A percentile compares a stretch with the other conserved stretches of the same genome.
Conservation (phyloP, 352 stramenopile species). For the Phytophthora nicotianae region DNA sequence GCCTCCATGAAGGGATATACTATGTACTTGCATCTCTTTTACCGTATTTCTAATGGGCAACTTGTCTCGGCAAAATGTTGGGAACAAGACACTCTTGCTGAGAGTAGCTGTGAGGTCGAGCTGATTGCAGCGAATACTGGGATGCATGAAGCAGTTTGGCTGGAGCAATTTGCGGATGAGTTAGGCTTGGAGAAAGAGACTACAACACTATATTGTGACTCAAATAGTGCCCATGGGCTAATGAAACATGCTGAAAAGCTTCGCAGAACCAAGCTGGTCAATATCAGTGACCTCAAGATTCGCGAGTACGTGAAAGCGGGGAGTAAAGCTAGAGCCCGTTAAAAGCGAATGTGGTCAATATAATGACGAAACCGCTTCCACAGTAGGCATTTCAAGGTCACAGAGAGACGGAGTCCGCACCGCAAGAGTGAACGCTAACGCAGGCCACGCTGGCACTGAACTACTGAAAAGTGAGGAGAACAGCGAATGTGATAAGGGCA, state of each 20-base stretch:
- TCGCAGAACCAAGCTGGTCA: conserved; percentile 17
- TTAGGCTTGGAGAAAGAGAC: not conserved
- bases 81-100: conserved; percentile 19
- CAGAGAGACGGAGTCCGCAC: conserved; percentile 10
- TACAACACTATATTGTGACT: not conserved
- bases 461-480: not conserved
- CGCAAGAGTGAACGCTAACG: not conserved
- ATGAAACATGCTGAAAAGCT: conserved; percentile 26
- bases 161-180: conserved; percentile 1
- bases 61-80: conserved; percentile 19
- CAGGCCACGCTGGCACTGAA: not conserved
- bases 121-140: conserved; percentile 1
- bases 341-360: conserved; percentile 12
- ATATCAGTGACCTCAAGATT: conserved; percentile 21
- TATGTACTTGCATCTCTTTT: conserved; percentile 23
- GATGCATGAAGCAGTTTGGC: not conserved
- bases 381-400: conserved; percentile 13
- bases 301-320: conserved; percentile 19
- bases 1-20: no score
- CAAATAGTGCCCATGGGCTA: conserved; percentile 4
- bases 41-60: conserved; percentile 16
- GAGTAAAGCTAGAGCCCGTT: conserved; percentile 7
- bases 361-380: conserved; percentile 15
- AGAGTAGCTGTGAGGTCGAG: conserved; percentile 14
- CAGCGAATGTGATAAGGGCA: not conserved